Base-by-base conservation (phyloP, 192 early-diverging fungal genomes). In the Backusella tuberculispora region DNA sequence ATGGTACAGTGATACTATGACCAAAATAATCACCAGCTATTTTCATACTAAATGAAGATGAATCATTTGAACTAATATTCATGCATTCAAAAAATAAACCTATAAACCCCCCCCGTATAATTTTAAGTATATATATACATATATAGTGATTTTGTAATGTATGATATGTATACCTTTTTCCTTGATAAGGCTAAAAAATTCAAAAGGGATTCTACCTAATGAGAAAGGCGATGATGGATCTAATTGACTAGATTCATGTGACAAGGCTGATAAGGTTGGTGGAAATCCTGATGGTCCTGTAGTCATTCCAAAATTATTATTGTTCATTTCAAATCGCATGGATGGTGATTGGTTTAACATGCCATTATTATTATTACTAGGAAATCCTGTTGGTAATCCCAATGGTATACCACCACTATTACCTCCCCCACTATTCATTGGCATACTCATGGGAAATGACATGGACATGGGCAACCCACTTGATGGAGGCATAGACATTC, bases 1-100 rank as follows among this genome's bases (percentile, higher is more conserved):
- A 64, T 0, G 70, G 70, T 4, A 77, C 46, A 7, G 40, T 72
- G 8, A 77, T 60, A 47, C 76, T 77, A 37, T 77, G 76, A 7
- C 63, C 76, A 21, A 77, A 45, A 13, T 66, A 72, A 9, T 77
- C 63, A 1, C 76, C 76, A 1, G 37, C 63, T 4, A 77, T 38
- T 14, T 60, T 37, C 44, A 72, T 45, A 4, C 1, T 13, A 26
- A 77, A 72, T 12, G n/a, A 26, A 5, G 44, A 10, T 6, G n/a
- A 15, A 26, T 68, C 38, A 6, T 43, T 53, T 10, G 74, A 75
- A 14, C 47, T 42, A 4, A 75, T 41, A 24, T 69, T 43, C n/a
- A 75, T 45, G n/a, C 40, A 45, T 48, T 42, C 41, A 0, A 75
- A 42, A 14, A 69, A 68, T 19, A 53, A 15, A 5, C 63, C 40